These are phyloP conservation scores for Schizophyllum commune DNA, from an alignment of 1,284 basidiomycete genomes.

Conservation along the genomic window DNA sequence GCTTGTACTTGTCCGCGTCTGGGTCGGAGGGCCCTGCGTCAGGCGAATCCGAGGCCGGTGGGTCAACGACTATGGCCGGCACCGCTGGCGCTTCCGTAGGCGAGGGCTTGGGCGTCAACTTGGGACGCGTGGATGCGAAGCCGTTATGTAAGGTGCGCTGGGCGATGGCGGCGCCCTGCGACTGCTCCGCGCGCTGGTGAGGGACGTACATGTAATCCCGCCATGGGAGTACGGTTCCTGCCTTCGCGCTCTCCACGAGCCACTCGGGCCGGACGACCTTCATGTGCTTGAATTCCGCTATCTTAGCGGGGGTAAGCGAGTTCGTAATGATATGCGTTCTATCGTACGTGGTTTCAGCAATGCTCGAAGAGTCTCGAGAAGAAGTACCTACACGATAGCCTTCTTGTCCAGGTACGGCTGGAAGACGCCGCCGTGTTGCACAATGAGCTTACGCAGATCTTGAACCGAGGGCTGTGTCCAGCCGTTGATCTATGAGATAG, in stretches of 20 bases:
- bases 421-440: slow-evolving; percentile 79
- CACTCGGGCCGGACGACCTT: slow-evolving; percentile 86
- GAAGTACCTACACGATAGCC: slow-evolving; percentile 49
- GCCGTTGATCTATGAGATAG: slow-evolving; percentile 69
- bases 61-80: background rate
- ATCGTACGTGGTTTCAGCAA: background rate
- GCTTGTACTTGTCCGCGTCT: slow-evolving; percentile 5
- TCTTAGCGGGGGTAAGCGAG: slow-evolving; percentile 84
- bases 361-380: slow-evolving; percentile 1
- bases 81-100: background rate
- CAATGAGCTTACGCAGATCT: slow-evolving; percentile 73
- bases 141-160: slow-evolving; percentile 26
- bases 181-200: slow-evolving; percentile 35
- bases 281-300: slow-evolving; percentile 82
- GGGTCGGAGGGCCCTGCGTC: background rate
- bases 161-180: slow-evolving; percentile 37
- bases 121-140: slow-evolving; percentile 5
- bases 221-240: slow-evolving; percentile 73
- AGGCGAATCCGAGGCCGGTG: background rate
- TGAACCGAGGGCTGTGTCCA: slow-evolving; percentile 85
- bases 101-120: background rate
- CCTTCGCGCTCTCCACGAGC: slow-evolving; percentile 71
- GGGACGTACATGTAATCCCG: slow-evolving; percentile 52
- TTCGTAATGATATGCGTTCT: slow-evolving; percentile 54
- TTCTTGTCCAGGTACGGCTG: slow-evolving; percentile 83